Percentiles rank a stretch among this genome's conserved stretches.
These are phyloP conservation scores for Trichoderma gamsii DNA, from an alignment of 495 filamentous ascomycete species.

Conservation along the genomic window DNA sequence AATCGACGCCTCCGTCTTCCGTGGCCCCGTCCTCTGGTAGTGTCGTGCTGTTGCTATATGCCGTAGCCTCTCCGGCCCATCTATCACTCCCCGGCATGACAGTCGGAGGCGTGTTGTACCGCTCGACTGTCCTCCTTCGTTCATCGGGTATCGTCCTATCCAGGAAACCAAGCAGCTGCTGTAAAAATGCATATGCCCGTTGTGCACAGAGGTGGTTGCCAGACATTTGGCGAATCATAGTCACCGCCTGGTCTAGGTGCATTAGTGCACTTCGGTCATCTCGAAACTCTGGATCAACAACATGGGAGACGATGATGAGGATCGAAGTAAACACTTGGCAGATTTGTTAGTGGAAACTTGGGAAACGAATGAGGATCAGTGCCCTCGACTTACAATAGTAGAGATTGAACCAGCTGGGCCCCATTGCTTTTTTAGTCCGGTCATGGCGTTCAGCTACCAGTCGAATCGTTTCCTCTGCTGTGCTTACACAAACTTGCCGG, in stretches of 20 bases:
- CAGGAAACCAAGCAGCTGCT: conserved; percentile 17
- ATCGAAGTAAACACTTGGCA: conserved; percentile 16
- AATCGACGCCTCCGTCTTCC: conserved; percentile 4
- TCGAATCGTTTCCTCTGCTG: conserved; percentile 16
- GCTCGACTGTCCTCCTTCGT: conserved; percentile 4
- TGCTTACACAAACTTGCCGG: conserved; percentile 17
- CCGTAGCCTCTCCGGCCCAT: background rate
- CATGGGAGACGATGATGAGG: conserved; percentile 17
- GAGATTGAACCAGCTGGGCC: conserved; percentile 18
- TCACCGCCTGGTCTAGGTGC: conserved; percentile 17
- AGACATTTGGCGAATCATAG: conserved; percentile 19
- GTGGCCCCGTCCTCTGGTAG: background rate
- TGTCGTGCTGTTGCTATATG: conserved; percentile 5
- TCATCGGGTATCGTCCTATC: conserved; percentile 18
- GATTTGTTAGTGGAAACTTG: background rate
- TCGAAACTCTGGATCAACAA: conserved; percentile 17
- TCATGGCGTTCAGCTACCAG: conserved; percentile 17
- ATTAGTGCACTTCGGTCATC: conserved; percentile 14
- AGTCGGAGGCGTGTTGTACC: conserved; percentile 13
- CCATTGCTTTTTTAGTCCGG: conserved; percentile 17
- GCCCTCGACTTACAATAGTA: conserved; percentile 15
- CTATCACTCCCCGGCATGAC: background rate
- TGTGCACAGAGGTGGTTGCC: conserved; percentile 18
- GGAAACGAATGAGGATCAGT: background rate
- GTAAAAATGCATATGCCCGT: conserved; percentile 17